A percentile compares a stretch with the other conserved stretches of the same genome.
These are phyloP conservation scores for Vitis amurensis DNA, from an alignment of 164 flowering plant species.

Conservation along the genomic window DNA sequence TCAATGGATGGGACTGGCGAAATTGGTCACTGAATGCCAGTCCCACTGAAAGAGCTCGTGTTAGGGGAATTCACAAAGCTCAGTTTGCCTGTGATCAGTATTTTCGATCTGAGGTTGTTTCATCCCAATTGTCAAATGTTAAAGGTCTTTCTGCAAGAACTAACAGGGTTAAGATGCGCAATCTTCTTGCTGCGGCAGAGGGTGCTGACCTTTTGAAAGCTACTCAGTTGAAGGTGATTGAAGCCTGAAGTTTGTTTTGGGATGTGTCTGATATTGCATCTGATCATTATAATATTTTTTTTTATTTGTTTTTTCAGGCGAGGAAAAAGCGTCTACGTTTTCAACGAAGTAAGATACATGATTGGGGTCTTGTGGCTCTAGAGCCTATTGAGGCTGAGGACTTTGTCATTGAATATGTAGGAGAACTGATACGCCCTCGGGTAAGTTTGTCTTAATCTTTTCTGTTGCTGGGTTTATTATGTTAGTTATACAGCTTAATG, in stretches of 20 bases:
- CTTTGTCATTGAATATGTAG: conserved; percentile 98
- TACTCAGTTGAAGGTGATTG: conserved; percentile 80
- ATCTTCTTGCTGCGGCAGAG: conserved; percentile 94
- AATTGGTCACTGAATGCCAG: conserved; percentile 77
- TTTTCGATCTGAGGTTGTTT: conserved; percentile 36
- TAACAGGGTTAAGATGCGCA: conserved; percentile 88
- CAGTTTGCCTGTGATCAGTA: conserved; percentile 20
- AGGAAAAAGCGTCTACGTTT: conserved; percentile 92
- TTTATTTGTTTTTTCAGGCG: conserved; percentile 55
- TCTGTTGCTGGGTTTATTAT: background rate
- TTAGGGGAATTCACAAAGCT: conserved; percentile 50
- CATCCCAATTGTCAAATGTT: conserved; percentile 44
- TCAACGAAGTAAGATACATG: conserved; percentile 97
- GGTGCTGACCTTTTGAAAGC: conserved; percentile 93
- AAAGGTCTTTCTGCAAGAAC: conserved; percentile 95
- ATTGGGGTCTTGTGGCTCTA: conserved; percentile 95
- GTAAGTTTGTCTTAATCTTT: conserved; percentile 34
- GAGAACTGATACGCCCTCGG: conserved; percentile 89
- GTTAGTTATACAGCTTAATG: background rate
- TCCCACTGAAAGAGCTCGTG: conserved; percentile 72
- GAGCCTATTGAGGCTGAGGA: conserved; percentile 99
- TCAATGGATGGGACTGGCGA: conserved; percentile 98
- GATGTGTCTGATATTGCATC: background rate
- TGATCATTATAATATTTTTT: conserved; percentile 1
- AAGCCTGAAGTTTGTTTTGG: background rate